Evolutionary conservation across 768 basidiomycete species (phyloP), one percentile per base, ranked within the genome.

Genomic region (Lactifluus rugatus): DNA sequence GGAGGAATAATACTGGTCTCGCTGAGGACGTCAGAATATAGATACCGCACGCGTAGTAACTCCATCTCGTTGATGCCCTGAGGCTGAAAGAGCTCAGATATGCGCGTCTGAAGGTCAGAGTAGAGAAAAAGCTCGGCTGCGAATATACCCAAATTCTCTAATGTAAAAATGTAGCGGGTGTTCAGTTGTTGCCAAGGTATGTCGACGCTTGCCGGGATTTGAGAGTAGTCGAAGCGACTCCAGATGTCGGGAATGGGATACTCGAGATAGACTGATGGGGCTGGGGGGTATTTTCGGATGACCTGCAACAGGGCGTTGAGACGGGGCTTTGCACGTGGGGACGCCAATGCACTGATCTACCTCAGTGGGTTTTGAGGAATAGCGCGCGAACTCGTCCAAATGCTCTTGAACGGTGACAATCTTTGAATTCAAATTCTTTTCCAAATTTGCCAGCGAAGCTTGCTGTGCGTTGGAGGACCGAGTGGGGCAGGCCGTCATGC

Each of bases 401-500:
- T 93, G 79, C 47, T 84, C 78, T 34, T 80, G 79, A 19, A 94
- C 89, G 19, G 85, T 83, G 21, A 89, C 77, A 23, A 91, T 82
- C 58, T 81, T 85, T 19, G 87, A 78, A 68, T 89, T 78, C 69
- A 92, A 64, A 63, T 86, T 89, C 44, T 73, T 72, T 68, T 93
- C 89, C 2, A 92, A 73, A 0, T 75, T 74, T 21, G 73, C 67
- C 19, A 94, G 71, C 2, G 87, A 87, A 23, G 78, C 78, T 19
- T 73, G 69, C 0, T 89, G 82, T 52, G 89, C 79, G 61, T 80
- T 84, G 13, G 81, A 77, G 61, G 89, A 87, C 85, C 87, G 91
- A 25, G 92, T 82, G 0, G 92, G 92, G 17, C 89, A 92, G 0
- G 93, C 93, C 0, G 93, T 94, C 84, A 95, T 87, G 3, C 93